phyloP scores from a whole-genome alignment of 352 stramenopile genomes.

The Thraustochytrium striatum region DNA sequence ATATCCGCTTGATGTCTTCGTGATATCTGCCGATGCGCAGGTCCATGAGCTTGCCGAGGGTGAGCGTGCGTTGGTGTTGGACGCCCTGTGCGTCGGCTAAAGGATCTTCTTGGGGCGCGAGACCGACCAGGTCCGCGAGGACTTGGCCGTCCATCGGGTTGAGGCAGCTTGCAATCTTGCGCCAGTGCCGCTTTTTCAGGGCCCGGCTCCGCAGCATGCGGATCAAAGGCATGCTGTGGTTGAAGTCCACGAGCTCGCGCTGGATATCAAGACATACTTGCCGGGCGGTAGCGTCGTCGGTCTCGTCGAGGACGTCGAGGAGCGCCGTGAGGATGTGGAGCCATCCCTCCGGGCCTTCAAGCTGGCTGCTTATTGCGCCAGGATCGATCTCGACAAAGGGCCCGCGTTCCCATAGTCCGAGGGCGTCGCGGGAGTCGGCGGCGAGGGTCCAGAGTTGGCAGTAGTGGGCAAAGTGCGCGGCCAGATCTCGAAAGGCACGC shows the following conservation, averaged over 20 bases:
- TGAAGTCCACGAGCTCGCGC: conserved; percentile 1
- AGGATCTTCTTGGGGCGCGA: not conserved
- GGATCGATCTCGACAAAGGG: conserved; percentile 2
- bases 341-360: conserved; percentile 7
- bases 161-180: conserved; percentile 13
- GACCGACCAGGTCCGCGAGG: conserved; percentile 10
- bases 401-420: conserved; percentile 3
- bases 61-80: not conserved
- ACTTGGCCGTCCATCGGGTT: conserved; percentile 12
- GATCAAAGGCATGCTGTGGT: not conserved
- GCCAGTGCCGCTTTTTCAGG: conserved; percentile 17
- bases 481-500: not conserved
- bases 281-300: not conserved
- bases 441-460: conserved; percentile 41
- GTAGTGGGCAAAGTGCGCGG: not conserved
- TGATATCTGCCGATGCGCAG: conserved; percentile 17
- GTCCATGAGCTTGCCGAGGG: conserved; percentile 13
- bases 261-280: not conserved
- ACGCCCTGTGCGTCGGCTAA: not conserved
- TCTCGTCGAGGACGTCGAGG: conserved; percentile 3
- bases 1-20: conserved; percentile 39
- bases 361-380: not conserved
- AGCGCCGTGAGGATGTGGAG: not conserved
- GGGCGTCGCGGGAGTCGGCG: conserved; percentile 17
- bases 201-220: conserved; percentile 13